Percentiles rank a stretch among this genome's conserved stretches.
These are phyloP conservation scores for Trifolium dubium DNA, from an alignment of 306 rosid genomes.

Conservation along the genomic window DNA sequence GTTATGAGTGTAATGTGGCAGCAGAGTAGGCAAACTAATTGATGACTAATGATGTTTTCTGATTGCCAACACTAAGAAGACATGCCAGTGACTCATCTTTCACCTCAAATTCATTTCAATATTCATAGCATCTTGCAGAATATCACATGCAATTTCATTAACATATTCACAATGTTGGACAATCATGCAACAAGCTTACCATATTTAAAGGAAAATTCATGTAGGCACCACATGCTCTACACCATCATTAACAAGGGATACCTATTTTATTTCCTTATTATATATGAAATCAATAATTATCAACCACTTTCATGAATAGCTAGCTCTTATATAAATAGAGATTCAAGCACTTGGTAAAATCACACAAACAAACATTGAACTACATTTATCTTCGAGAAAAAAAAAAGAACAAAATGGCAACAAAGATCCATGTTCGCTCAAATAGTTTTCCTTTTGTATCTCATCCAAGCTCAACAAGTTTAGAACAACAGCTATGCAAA, in stretches of 20 bases:
- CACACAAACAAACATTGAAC: slow-evolving; percentile 27
- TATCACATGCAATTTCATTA: not conserved
- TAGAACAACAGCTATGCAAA: slow-evolving; percentile 59
- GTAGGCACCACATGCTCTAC: slow-evolving; percentile 51
- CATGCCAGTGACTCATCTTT: slow-evolving; percentile 35
- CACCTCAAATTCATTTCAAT: slow-evolving; percentile 14
- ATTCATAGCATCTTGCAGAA: not conserved
- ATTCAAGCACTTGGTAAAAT: slow-evolving; percentile 6
- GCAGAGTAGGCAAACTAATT: slow-evolving; percentile 43
- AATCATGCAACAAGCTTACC: slow-evolving; percentile 48
- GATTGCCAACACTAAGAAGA: slow-evolving; percentile 34
- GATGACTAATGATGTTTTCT: slow-evolving; percentile 43
- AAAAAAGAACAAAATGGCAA: slow-evolving; percentile 46
- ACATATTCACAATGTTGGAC: slow-evolving; percentile 38
- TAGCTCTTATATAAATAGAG: slow-evolving; percentile 34
- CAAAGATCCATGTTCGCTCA: slow-evolving; percentile 54
- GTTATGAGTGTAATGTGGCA: slow-evolving; percentile 52
- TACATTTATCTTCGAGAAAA: not conserved
- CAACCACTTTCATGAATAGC: slow-evolving; percentile 10
- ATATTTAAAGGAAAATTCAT: slow-evolving; percentile 39
- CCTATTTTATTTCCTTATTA: slow-evolving; percentile 3
- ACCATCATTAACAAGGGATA: not conserved
- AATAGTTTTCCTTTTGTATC: slow-evolving; percentile 72
- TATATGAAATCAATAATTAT: not conserved
- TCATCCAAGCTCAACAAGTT: slow-evolving; percentile 57